Percentiles rank a stretch among this genome's conserved stretches.
Evolutionary conservation across 164 flowering plant species (phyloP).

Genomic region (Brasenia schreberi): DNA sequence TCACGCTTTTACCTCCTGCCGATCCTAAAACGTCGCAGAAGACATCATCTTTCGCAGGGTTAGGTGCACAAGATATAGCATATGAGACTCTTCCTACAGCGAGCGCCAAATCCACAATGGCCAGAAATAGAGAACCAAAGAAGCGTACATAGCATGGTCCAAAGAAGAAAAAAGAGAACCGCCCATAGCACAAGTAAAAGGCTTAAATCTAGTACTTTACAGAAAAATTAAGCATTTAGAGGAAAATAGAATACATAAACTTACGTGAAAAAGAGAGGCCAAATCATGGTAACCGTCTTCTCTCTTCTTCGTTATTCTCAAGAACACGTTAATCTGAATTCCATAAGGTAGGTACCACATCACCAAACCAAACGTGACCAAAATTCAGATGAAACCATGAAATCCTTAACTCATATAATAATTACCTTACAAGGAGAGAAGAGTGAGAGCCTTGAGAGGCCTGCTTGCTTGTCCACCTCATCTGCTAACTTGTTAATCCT

Average conservation of each 20-base stretch:
- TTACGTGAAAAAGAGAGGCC: constrained; percentile 96
- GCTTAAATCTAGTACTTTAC: background rate
- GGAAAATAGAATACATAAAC: constrained; percentile 8
- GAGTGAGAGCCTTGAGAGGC: constrained; percentile 67
- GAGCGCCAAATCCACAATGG: background rate
- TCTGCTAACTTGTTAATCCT: constrained; percentile 61
- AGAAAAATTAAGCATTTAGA: too few relatives aligned
- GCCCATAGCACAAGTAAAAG: background rate
- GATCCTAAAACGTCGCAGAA: too few relatives aligned
- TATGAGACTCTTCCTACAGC: background rate
- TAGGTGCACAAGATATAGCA: background rate
- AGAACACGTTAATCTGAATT: constrained; percentile 74
- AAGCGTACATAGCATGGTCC: background rate
- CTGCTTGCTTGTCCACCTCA: constrained; percentile 64
- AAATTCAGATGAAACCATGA: background rate
- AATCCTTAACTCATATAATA: background rate
- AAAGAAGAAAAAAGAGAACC: background rate
- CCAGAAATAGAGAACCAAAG: background rate
- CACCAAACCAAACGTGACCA: background rate
- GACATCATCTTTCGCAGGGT: too few relatives aligned
- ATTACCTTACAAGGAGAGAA: constrained; percentile 94
- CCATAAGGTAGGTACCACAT: background rate
- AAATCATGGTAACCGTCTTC: constrained; percentile 98
- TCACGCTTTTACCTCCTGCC: too few relatives aligned
- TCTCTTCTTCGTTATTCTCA: constrained; percentile 81